Base-by-base conservation (phyloP, 306 rosid genomes). In the Leucaena leucocephala region DNA sequence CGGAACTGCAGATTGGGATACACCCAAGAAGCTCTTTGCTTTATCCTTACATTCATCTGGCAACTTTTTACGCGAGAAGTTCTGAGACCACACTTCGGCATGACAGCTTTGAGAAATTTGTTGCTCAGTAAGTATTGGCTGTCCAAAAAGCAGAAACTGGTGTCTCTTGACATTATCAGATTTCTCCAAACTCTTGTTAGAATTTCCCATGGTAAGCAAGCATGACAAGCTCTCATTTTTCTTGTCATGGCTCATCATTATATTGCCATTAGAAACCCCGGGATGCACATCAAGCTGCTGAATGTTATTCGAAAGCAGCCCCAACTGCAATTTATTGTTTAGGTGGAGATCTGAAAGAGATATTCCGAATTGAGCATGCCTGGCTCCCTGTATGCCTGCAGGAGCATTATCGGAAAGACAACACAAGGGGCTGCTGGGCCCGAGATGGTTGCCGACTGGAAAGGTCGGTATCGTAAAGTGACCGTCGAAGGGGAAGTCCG, bases 341-440 rank as follows among this genome's bases (percentile, higher is more conserved):
- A 84, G 84, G 87, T 90, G 91, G 92, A 94, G 77, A 91, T 91
- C 89, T 75, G 93, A 85, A 45, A 89, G 86, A 87, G 98, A 83
- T 83, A 82, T 71, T 83, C 98, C 96, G 85, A 91, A 84, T 85
- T 88, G 98, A 91, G 98, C 87, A 90, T 95, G 98, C 98, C 98
- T 95, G 98, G 98, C 98, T 95, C 98, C 98, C 98, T 95, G 98
- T 95, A 95, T 92, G 91, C 98, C 88, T 90, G 91, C 97, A 86
- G 98, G 90, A 84, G 98, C 87, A 87, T 88, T 88, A 68, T 91
- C 92, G 34, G 95, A 84, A 77, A 86, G 87, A 92, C 88, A 89
- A 86, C 90, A 86, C 89, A 90, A 81, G 84, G 93, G 96, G 82
- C 82, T 85, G 85, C 88, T 88, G 42, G 86, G 91, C 93, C 97